Evolutionary conservation across 2,329 filamentous ascomycete genomes (phyloP), one percentile per base, ranked within the genome.

Genomic region (Coniochaeta sp.): DNA sequence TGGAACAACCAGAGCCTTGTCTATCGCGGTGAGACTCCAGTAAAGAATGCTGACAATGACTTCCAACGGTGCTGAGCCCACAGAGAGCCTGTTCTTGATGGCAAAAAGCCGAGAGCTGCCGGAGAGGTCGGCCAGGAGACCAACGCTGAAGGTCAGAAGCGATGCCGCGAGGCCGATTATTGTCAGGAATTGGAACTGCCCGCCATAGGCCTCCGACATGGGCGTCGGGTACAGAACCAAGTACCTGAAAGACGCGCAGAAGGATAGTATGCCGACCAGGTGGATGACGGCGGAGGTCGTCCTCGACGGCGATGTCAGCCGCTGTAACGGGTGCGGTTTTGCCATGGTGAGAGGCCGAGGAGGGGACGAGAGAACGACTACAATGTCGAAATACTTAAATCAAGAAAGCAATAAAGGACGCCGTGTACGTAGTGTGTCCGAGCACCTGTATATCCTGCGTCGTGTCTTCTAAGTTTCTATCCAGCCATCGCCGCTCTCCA

Each of bases 161-260:
- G 87, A 81, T 26, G 89, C 74, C 1, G 79, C 75, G 50, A 91
- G 80, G 28, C 88, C 89, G 61, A 91, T 81, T 68, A 91, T 91
- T 64, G 89, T 92, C 34, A 92, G 79, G 68, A 89, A 90, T 71
- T 90, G 86, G 63, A 86, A 82, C 68, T 89, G 82, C 74, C 87
- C 81, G 60, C 89, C 89, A 66, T 87, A 89, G 1, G 84, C 79
- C 0, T 78, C 74, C 57, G 81, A 81, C 52, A 86, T 79, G 58
- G 77, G 72, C 12, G 77, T 81, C 1, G 83, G 80, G 72, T 78
- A 83, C 14, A 67, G 64, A 17, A 70, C 66, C 2, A 86, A 73
- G 65, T 81, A 84, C 61, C 75, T 71, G 69, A 84, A 86, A 57
- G 77, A 83, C 55, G 79, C 77, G 22, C 72, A 65, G 67, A 86